phyloP scores from a whole-genome alignment of 192 early-diverging fungal species.

The Thoreauomyces humboldtii region DNA sequence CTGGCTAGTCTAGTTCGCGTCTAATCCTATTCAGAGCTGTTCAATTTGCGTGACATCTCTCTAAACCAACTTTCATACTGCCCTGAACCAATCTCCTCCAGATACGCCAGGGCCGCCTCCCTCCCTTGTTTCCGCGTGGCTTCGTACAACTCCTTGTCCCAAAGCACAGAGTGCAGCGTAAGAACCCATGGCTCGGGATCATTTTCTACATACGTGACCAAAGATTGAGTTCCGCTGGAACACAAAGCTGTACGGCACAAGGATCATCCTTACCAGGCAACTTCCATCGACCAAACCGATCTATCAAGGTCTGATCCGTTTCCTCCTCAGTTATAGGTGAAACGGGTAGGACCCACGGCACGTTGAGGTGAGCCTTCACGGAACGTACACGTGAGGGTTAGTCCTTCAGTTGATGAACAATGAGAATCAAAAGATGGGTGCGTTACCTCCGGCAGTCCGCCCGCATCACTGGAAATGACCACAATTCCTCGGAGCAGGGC shows the following conservation, averaged over 20 bases:
- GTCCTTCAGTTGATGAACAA: background rate
- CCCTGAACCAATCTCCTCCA: background rate
- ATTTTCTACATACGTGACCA: background rate
- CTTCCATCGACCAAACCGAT: constrained; percentile 16
- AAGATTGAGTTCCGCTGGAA: background rate
- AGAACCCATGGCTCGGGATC: constrained; percentile 19
- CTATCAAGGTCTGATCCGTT: constrained; percentile 12
- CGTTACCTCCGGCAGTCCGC: constrained; percentile 24
- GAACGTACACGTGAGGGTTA: background rate
- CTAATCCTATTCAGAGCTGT: too few relatives aligned
- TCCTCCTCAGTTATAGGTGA: constrained; percentile 21
- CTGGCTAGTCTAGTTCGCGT: too few relatives aligned
- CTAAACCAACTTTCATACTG: constrained; percentile 19
- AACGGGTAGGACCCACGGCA: constrained; percentile 23
- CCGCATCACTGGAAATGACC: constrained; percentile 27
- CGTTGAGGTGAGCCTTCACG: constrained; percentile 22
- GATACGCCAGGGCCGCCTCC: constrained; percentile 7
- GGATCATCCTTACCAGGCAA: constrained; percentile 15
- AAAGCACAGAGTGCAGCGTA: constrained; percentile 9
- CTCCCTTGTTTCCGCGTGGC: constrained; percentile 7
- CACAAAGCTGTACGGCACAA: too few relatives aligned
- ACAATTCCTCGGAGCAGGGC: constrained; percentile 27
- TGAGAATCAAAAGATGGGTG: background rate
- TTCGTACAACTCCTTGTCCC: constrained; percentile 13
- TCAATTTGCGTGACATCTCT: too few relatives aligned